These are phyloP conservation scores for Emmonsia crescens DNA, from an alignment of 2,329 filamentous ascomycete genomes.

Conservation along the genomic window DNA sequence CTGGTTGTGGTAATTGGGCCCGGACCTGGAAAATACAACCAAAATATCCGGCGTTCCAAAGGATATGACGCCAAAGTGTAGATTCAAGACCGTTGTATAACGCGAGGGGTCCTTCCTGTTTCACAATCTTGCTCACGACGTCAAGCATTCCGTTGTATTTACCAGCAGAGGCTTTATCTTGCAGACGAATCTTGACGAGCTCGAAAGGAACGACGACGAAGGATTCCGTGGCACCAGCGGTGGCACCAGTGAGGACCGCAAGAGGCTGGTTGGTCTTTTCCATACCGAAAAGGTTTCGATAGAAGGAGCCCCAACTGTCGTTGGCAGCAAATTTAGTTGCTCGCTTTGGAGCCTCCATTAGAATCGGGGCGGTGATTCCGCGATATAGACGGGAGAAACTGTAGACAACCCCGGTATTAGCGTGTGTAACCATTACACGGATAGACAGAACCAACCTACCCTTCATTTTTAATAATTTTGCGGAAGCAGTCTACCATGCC, in stretches of 20 bases:
- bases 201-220: slow-evolving; percentile 98
- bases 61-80: slow-evolving; percentile 88
- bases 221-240: slow-evolving; percentile 87
- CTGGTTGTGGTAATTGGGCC: slow-evolving; percentile 66
- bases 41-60: slow-evolving; percentile 96
- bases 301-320: slow-evolving; percentile 94
- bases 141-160: slow-evolving; percentile 49
- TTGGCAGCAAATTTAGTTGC: slow-evolving; percentile 99
- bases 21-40: slow-evolving; percentile 98
- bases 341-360: slow-evolving; percentile 95
- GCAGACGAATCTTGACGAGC: slow-evolving; percentile 94
- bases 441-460: slow-evolving; percentile 45
- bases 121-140: slow-evolving; percentile 57
- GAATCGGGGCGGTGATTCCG: slow-evolving; percentile 86
- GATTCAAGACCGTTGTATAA: slow-evolving; percentile 96
- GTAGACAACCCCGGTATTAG: slow-evolving; percentile 6
- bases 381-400: slow-evolving; percentile 87
- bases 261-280: slow-evolving; percentile 84
- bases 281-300: slow-evolving; percentile 74
- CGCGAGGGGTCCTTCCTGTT: slow-evolving; percentile 70
- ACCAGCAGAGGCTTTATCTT: slow-evolving; percentile 85
- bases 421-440: not conserved
- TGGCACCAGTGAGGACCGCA: slow-evolving; percentile 85
- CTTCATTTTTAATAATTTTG: slow-evolving; percentile 94
- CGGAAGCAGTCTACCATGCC: slow-evolving; percentile 97